phyloP scores from a whole-genome alignment of 148 eudicot genomes.

The Arctostaphylos glauca region DNA sequence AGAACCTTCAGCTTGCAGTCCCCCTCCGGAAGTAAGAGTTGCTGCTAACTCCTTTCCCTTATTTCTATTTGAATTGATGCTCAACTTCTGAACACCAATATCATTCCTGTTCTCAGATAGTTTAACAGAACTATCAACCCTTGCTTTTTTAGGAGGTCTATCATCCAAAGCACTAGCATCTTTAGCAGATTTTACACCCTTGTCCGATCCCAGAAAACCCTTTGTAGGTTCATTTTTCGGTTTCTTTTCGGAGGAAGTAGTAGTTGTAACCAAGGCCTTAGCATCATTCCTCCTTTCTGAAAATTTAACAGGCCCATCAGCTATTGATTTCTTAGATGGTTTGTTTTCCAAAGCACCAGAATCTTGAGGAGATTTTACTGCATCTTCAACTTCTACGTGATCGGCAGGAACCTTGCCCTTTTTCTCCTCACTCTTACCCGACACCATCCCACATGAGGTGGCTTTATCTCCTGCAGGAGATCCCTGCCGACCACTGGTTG shows the following conservation, averaged over 20 bases:
- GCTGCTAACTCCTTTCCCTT: slow-evolving; percentile 18
- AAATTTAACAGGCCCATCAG: slow-evolving; percentile 14
- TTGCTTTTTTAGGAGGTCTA: slow-evolving; percentile 33
- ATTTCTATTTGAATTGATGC: slow-evolving; percentile 16
- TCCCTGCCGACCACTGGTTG: background rate
- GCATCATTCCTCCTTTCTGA: slow-evolving; percentile 10
- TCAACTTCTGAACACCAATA: slow-evolving; percentile 14
- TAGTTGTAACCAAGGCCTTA: slow-evolving; percentile 8
- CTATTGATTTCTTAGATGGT: slow-evolving; percentile 35
- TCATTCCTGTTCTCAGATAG: slow-evolving; percentile 11
- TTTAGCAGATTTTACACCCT: slow-evolving; percentile 17
- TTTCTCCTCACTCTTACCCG: slow-evolving; percentile 12
- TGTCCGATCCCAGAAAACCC: slow-evolving; percentile 15
- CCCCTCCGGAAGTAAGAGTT: slow-evolving; percentile 17
- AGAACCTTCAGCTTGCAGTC: slow-evolving; percentile 23
- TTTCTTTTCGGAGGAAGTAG: background rate
- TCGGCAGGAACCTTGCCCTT: background rate
- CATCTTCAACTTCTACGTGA: slow-evolving; percentile 17
- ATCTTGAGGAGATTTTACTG: slow-evolving; percentile 17
- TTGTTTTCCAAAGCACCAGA: slow-evolving; percentile 28
- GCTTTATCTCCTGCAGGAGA: slow-evolving; percentile 12
- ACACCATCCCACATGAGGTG: background rate
- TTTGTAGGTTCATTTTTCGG: slow-evolving; percentile 7
- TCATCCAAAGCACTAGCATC: slow-evolving; percentile 26
- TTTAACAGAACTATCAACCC: slow-evolving; percentile 17